These are phyloP conservation scores for Geotrichum candidum DNA, from an alignment of 1,139 yeast genomes.

Conservation along the genomic window DNA sequence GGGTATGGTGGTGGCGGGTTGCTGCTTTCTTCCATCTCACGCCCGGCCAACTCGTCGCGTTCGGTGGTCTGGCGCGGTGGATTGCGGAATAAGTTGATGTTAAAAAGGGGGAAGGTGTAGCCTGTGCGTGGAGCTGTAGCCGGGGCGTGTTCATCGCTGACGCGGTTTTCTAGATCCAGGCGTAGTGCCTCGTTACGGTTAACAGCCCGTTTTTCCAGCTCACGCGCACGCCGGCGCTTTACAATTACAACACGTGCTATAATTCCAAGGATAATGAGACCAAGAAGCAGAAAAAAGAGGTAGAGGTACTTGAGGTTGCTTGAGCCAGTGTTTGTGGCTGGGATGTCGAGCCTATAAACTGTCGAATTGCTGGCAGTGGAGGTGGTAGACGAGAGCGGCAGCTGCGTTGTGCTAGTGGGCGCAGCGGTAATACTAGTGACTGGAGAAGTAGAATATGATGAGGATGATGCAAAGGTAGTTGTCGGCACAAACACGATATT, in stretches of 20 bases:
- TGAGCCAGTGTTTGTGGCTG: slow-evolving; percentile 11
- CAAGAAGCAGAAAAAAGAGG: slow-evolving; percentile 27
- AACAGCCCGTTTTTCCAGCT: slow-evolving; percentile 20
- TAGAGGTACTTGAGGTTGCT: slow-evolving; percentile 25
- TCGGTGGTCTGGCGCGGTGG: not conserved
- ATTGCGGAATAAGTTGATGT: slow-evolving; percentile 12
- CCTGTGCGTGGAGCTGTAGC: slow-evolving; percentile 6
- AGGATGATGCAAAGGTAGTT: slow-evolving; percentile 4
- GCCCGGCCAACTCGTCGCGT: not conserved
- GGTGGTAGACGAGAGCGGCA: not conserved
- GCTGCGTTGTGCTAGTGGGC: slow-evolving; percentile 4
- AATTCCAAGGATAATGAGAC: slow-evolving; percentile 25
- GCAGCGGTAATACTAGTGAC: not conserved
- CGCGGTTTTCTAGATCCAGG: slow-evolving; percentile 24
- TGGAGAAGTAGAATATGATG: slow-evolving; percentile 5
- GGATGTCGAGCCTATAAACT: slow-evolving; percentile 10
- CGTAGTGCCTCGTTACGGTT: slow-evolving; percentile 28
- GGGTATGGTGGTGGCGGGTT: slow-evolving; percentile 29
- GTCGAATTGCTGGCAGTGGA: slow-evolving; percentile 12
- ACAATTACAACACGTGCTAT: slow-evolving; percentile 23
- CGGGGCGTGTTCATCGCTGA: slow-evolving; percentile 11
- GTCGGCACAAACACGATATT: slow-evolving; percentile 20
- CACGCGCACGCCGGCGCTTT: slow-evolving; percentile 24
- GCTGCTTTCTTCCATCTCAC: slow-evolving; percentile 12
- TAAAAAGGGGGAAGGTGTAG: slow-evolving; percentile 15